Conservation (phyloP, 306 rosid species). For the Quercus dentata region DNA sequence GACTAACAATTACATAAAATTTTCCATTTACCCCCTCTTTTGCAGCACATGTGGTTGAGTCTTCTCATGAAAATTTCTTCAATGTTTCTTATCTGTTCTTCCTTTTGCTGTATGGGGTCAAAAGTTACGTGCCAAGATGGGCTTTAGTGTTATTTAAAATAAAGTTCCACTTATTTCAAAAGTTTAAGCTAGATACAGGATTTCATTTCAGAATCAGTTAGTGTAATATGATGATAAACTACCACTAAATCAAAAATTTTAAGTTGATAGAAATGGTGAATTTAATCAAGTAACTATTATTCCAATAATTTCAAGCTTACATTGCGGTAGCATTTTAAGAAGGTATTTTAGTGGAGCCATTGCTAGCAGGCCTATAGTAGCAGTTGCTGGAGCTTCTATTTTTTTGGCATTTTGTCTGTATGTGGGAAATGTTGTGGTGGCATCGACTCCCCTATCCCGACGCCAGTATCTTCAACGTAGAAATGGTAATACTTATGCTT, state of each 20-base stretch:
- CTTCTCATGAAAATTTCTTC: constrained; percentile 16
- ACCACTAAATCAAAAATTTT: too few relatives aligned
- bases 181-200: too few relatives aligned
- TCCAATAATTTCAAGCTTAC: constrained; percentile 18
- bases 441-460: constrained; percentile 31
- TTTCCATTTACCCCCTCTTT: constrained; percentile 14
- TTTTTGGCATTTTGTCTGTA: constrained; percentile 35
- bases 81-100: constrained; percentile 4
- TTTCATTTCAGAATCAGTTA: too few relatives aligned
- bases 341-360: constrained; percentile 54
- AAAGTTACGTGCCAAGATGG: constrained; percentile 5
- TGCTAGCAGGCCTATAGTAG: constrained; percentile 47
- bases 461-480: constrained; percentile 33
- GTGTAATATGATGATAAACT: too few relatives aligned
- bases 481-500: constrained; percentile 25
- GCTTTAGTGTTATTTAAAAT: constrained; percentile 3
- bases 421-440: constrained; percentile 29
- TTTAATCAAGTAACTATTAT: too few relatives aligned
- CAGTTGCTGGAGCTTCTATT: constrained; percentile 23
- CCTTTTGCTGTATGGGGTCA: background rate
- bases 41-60: constrained; percentile 68
- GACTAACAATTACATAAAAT: constrained; percentile 20
- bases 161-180: too few relatives aligned
- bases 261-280: too few relatives aligned
- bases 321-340: constrained; percentile 32